Evolutionary conservation across 441 rosid species (phyloP).

Genomic region (Heliophila coronopifolia): DNA sequence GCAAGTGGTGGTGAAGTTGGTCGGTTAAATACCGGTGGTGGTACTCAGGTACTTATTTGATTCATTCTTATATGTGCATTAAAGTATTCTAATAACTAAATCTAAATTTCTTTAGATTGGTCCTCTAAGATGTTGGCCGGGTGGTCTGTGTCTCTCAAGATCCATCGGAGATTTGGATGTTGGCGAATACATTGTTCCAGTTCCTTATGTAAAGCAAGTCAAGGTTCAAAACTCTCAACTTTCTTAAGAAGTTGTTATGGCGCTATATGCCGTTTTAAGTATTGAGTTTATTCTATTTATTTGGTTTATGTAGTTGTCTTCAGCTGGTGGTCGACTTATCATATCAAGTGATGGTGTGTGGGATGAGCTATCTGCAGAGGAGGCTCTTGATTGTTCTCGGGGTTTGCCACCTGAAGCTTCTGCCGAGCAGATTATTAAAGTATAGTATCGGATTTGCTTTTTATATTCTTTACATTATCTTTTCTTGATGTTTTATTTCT

Average conservation of each 20-base stretch:
- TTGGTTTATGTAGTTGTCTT: constrained; percentile 63
- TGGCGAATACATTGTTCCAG: constrained; percentile 94
- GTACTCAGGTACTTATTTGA: constrained; percentile 66
- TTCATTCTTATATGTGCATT: constrained; percentile 4
- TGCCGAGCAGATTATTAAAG: constrained; percentile 85
- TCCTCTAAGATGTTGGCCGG: constrained; percentile 99
- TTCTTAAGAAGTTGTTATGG: background rate
- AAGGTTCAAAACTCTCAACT: constrained; percentile 45
- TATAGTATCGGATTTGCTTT: constrained; percentile 24
- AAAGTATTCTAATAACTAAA: constrained; percentile 25
- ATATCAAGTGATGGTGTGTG: constrained; percentile 98
- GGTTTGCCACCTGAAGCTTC: constrained; percentile 87
- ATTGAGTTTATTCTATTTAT: background rate
- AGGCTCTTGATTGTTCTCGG: constrained; percentile 79
- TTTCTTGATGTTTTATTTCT: constrained; percentile 9
- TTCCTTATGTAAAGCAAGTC: constrained; percentile 96
- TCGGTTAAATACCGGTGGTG: constrained; percentile 91
- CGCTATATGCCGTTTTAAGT: background rate
- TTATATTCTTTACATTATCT: background rate
- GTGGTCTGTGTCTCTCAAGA: constrained; percentile 97
- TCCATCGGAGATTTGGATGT: constrained; percentile 96
- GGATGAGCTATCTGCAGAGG: constrained; percentile 85
- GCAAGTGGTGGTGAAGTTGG: constrained; percentile 99
- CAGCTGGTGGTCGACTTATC: constrained; percentile 83
- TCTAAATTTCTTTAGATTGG: constrained; percentile 61